These are phyloP conservation scores for Sanghuangporus baumii DNA, from an alignment of 1,284 basidiomycete species.

Conservation along the genomic window DNA sequence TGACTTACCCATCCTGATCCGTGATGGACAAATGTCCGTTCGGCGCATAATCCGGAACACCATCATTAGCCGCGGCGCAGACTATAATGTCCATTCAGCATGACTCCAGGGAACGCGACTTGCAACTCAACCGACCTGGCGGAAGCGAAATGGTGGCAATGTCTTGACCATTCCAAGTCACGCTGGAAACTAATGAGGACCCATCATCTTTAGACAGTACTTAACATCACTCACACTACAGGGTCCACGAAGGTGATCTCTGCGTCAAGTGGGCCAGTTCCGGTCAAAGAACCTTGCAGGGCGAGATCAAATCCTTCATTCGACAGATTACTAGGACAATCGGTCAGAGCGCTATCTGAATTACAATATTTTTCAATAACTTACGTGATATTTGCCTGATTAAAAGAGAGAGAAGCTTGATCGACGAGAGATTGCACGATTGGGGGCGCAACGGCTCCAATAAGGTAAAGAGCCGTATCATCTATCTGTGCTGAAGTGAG, in stretches of 20 bases:
- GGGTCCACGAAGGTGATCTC: constrained; percentile 57
- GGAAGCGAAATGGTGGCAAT: constrained; percentile 65
- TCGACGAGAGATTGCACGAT: constrained; percentile 66
- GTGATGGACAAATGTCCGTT: constrained; percentile 51
- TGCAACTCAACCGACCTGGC: constrained; percentile 33
- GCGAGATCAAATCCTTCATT: constrained; percentile 58
- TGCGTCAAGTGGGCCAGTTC: constrained; percentile 61
- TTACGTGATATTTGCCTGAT: constrained; percentile 57
- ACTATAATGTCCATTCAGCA: constrained; percentile 31
- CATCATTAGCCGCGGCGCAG: constrained; percentile 64
- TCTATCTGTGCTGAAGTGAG: constrained; percentile 42
- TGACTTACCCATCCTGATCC: constrained; percentile 39
- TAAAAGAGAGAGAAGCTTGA: constrained; percentile 50
- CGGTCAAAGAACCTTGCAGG: constrained; percentile 53
- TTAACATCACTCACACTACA: constrained; percentile 33
- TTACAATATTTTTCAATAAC: constrained; percentile 24
- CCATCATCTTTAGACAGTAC: background rate
- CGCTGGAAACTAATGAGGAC: constrained; percentile 30
- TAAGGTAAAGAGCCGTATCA: constrained; percentile 57
- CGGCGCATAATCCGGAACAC: constrained; percentile 59
- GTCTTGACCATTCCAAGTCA: constrained; percentile 61
- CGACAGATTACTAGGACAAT: constrained; percentile 39
- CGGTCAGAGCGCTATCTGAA: background rate
- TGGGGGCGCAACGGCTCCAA: constrained; percentile 62
- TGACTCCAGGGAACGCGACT: background rate